phyloP scores from a whole-genome alignment of 225 moss, liverwort and hornwort species.

The Ulota crispa region DNA sequence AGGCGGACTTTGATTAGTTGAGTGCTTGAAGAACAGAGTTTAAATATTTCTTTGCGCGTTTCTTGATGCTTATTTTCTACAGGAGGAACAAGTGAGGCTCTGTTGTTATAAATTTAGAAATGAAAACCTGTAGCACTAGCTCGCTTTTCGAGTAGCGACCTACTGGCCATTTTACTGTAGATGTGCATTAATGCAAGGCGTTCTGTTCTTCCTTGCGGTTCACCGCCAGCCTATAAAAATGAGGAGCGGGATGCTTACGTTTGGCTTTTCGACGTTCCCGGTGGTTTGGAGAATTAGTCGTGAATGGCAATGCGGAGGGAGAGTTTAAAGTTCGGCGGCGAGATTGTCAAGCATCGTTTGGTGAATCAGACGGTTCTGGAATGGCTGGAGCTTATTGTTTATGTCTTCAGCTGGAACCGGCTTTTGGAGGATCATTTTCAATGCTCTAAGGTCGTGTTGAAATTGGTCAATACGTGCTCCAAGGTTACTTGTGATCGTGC shows the following conservation, averaged over 20 bases:
- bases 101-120: conserved; percentile 10
- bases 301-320: conserved; percentile 19
- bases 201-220: neutral
- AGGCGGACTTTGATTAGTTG: neutral
- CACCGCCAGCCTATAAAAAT: neutral
- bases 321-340: neutral
- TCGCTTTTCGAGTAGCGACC: neutral
- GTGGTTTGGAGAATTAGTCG: neutral
- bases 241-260: conserved; percentile 5
- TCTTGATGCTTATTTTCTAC: neutral
- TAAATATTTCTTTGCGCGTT: neutral
- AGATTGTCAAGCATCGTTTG: neutral
- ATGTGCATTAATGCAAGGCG: neutral
- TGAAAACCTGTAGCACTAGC: neutral
- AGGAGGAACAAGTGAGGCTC: neutral
- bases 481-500: neutral
- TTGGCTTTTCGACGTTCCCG: conserved; percentile 1
- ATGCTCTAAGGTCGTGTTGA: neutral
- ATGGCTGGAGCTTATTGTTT: conserved; percentile 13
- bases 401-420: conserved; percentile 1
- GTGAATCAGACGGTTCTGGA: conserved; percentile 9
- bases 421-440: conserved; percentile 2
- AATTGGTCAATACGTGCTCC: neutral
- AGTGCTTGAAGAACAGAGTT: neutral
- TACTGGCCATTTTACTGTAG: neutral